These are phyloP conservation scores for Penicillium paradoxum DNA, from an alignment of 495 filamentous ascomycete species.

Conservation along the genomic window DNA sequence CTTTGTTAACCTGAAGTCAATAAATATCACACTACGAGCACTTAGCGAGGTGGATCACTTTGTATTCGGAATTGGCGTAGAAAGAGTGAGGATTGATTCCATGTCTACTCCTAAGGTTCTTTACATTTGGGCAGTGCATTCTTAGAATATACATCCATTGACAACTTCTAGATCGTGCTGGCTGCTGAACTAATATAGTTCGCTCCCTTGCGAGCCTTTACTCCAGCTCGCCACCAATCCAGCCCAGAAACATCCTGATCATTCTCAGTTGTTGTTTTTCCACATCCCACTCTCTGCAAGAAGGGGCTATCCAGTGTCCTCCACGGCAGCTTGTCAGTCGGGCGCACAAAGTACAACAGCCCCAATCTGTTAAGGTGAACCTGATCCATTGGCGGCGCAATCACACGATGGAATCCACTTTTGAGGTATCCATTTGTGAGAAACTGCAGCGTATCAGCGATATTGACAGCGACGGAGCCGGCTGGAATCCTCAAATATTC, in stretches of 20 bases:
- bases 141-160: too few species aligned
- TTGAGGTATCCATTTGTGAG: conserved; percentile 42
- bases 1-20: too few species aligned
- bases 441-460: conserved; percentile 40
- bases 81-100: too few species aligned
- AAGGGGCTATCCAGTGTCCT: conserved; percentile 15
- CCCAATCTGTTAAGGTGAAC: conserved; percentile 39
- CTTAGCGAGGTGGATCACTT: too few species aligned
- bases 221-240: conserved; percentile 5
- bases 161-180: background rate
- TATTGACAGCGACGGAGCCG: conserved; percentile 43
- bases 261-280: background rate
- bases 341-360: conserved; percentile 44
- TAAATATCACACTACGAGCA: too few species aligned
- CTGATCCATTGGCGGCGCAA: conserved; percentile 43
- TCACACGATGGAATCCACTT: conserved; percentile 44
- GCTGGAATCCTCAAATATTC: conserved; percentile 13
- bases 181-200: conserved; percentile 3
- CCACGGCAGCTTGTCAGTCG: conserved; percentile 23
- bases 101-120: too few species aligned
- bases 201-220: background rate
- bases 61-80: too few species aligned
- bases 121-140: too few species aligned
- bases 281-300: conserved; percentile 11
- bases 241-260: conserved; percentile 5